These are phyloP conservation scores for Pythium periplocum DNA, from an alignment of 352 stramenopile species.

Conservation along the genomic window DNA sequence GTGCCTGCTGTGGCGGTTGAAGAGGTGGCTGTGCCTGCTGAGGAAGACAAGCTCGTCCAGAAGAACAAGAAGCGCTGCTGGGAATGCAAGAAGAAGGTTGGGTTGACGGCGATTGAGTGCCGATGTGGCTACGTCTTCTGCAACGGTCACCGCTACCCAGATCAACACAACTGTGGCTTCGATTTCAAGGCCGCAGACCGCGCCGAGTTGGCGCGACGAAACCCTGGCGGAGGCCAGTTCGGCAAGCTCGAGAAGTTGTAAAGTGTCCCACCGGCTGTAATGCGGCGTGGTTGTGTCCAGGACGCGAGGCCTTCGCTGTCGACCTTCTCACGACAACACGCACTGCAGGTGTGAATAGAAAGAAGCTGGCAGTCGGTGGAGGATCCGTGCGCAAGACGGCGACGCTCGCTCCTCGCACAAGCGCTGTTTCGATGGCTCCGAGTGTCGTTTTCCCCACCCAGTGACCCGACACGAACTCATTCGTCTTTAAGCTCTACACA, in stretches of 20 bases:
- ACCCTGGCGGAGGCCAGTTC: constrained; percentile 78
- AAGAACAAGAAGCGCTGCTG: constrained; percentile 91
- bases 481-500: too few species aligned
- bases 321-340: not conserved
- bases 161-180: constrained; percentile 83
- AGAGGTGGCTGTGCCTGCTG: constrained; percentile 15
- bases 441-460: constrained; percentile 9
- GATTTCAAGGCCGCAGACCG: constrained; percentile 83
- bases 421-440: constrained; percentile 1
- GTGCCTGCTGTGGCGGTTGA: constrained; percentile 5
- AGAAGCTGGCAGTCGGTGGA: too few species aligned
- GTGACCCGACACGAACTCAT: constrained; percentile 10
- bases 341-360: too few species aligned
- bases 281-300: constrained; percentile 1
- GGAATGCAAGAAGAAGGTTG: constrained; percentile 90
- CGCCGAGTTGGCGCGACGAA: constrained; percentile 65
- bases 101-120: constrained; percentile 86
- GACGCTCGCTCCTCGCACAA: not conserved
- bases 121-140: constrained; percentile 88
- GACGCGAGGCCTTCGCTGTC: not conserved
- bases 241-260: constrained; percentile 84
- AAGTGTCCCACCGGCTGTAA: constrained; percentile 8
- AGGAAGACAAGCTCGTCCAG: constrained; percentile 52
- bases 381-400: not conserved
- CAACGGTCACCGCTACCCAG: constrained; percentile 78